These are phyloP conservation scores for Neurospora cerealis DNA, from an alignment of 495 filamentous ascomycete genomes.

Conservation along the genomic window DNA sequence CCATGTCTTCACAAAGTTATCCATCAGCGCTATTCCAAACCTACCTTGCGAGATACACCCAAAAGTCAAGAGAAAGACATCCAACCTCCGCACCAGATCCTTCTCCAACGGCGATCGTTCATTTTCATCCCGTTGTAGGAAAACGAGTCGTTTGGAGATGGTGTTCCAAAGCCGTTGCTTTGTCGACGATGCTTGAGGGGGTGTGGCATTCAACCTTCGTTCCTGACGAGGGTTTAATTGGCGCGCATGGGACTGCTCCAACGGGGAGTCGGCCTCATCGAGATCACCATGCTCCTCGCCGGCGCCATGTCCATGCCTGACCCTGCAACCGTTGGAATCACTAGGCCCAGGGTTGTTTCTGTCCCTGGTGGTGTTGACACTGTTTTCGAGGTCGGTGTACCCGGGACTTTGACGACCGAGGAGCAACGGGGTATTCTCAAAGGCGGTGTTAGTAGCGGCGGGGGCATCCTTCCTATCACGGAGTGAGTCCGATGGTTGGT, in stretches of 20 bases:
- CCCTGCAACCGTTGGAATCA: background rate
- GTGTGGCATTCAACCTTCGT: background rate
- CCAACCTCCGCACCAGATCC: slow-evolving; percentile 28
- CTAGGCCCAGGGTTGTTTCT: background rate
- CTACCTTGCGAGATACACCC: slow-evolving; percentile 31
- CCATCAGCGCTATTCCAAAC: background rate
- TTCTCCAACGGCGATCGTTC: slow-evolving; percentile 20
- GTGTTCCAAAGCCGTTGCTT: background rate
- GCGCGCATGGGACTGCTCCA: background rate
- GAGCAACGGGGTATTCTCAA: background rate
- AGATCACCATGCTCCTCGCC: background rate
- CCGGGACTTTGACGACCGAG: background rate
- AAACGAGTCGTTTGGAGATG: background rate
- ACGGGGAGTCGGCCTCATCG: background rate
- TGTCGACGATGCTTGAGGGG: background rate
- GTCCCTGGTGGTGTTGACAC: background rate
- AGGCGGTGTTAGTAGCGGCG: background rate
- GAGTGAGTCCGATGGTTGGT: background rate
- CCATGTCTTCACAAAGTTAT: background rate
- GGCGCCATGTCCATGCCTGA: background rate
- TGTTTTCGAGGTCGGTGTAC: background rate
- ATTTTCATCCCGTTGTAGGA: background rate
- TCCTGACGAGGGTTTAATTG: background rate
- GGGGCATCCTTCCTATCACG: background rate
- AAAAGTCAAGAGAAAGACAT: slow-evolving; percentile 34